These are phyloP conservation scores for Wickerhamomyces rabaulensis DNA, from an alignment of 805 yeast genomes.

Conservation along the genomic window DNA sequence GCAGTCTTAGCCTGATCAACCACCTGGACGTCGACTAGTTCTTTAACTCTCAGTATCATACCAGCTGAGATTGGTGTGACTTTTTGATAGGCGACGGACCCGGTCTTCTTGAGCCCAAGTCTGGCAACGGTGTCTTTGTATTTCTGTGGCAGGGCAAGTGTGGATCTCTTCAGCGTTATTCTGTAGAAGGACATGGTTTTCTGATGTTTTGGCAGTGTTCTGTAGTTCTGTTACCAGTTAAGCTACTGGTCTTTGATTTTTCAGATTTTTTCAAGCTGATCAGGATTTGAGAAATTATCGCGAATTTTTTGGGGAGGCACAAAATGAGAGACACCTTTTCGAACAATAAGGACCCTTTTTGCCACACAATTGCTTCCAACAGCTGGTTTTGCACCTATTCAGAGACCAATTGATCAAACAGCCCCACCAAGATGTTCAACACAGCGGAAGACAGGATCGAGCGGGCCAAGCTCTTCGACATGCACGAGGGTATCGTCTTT, in stretches of 20 bases:
- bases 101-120: conserved; percentile 72
- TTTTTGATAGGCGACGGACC: conserved; percentile 65
- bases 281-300: not conserved
- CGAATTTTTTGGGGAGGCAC: not conserved
- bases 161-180: conserved; percentile 73
- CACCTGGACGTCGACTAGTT: conserved; percentile 76
- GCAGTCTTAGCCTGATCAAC: conserved; percentile 49
- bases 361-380: too few species aligned
- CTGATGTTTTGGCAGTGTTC: too few species aligned
- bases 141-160: conserved; percentile 76
- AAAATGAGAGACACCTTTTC: too few species aligned
- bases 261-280: too few species aligned
- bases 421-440: not conserved
- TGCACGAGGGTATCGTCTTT: conserved; percentile 60
- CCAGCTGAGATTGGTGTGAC: conserved; percentile 83
- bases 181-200: conserved; percentile 46
- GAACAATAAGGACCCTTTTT: not conserved
- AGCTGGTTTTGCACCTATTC: not conserved
- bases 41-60: conserved; percentile 76
- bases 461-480: conserved; percentile 27
- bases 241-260: too few species aligned
- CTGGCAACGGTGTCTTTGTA: conserved; percentile 60
- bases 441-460: conserved; percentile 2
- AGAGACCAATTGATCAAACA: not conserved
- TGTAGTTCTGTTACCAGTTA: too few species aligned